Evolutionary conservation across 306 rosid species (phyloP).

Genomic region (Cucumis cinereus): DNA sequence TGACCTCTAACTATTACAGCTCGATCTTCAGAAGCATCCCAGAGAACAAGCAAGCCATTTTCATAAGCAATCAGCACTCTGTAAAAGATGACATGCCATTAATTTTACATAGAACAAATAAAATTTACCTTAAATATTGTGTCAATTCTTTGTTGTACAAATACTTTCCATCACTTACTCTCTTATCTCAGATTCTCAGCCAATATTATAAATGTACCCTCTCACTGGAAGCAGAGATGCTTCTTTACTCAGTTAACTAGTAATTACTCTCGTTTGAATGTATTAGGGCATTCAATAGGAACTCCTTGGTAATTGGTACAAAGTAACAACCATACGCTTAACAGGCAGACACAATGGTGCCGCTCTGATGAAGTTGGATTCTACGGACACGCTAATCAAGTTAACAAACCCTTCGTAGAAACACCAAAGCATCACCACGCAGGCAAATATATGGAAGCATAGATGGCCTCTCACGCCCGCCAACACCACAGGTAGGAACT

Average conservation of each 20-base stretch:
- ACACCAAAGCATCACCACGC: too few relatives aligned
- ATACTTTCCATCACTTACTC: background rate
- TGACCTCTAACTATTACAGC: slow-evolving; percentile 57
- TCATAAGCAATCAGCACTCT: slow-evolving; percentile 75
- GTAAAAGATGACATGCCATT: slow-evolving; percentile 23
- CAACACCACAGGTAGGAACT: too few relatives aligned
- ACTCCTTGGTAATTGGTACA: background rate
- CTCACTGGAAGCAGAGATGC: background rate
- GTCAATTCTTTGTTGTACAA: background rate
- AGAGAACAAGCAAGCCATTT: slow-evolving; percentile 65
- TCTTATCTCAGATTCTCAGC: background rate
- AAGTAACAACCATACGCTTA: too few relatives aligned
- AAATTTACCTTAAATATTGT: background rate
- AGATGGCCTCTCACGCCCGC: too few relatives aligned
- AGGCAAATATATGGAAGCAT: too few relatives aligned
- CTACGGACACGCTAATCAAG: too few relatives aligned
- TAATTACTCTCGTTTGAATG: background rate
- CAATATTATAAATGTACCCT: too few relatives aligned
- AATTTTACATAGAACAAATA: background rate
- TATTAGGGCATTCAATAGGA: background rate
- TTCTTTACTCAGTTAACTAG: background rate
- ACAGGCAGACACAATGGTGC: too few relatives aligned
- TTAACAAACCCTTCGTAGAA: too few relatives aligned
- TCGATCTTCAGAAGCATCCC: slow-evolving; percentile 81
- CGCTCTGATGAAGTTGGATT: too few relatives aligned